Percentiles rank a stretch among this genome's conserved stretches.
These are phyloP conservation scores for Chondrostereum purpureum DNA, from an alignment of 1,284 basidiomycete species.

Conservation along the genomic window DNA sequence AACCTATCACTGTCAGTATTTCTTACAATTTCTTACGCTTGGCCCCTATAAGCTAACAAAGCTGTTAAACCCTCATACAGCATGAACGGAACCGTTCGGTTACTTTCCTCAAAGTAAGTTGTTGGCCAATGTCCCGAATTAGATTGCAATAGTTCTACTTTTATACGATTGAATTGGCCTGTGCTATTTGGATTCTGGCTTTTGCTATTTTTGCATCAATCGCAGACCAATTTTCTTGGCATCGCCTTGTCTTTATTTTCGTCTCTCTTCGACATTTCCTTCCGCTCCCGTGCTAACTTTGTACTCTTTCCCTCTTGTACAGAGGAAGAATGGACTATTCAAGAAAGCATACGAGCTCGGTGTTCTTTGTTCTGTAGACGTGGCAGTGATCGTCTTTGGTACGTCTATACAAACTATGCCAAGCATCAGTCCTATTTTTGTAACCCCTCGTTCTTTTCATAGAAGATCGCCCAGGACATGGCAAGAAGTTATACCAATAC, in stretches of 20 bases:
- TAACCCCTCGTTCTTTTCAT: constrained; percentile 9
- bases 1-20: constrained; percentile 47
- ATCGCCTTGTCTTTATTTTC: constrained; percentile 16
- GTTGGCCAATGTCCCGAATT: too few relatives aligned
- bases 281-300: constrained; percentile 8
- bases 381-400: constrained; percentile 67
- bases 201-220: constrained; percentile 5
- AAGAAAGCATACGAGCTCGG: constrained; percentile 71
- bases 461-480: constrained; percentile 44
- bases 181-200: constrained; percentile 17
- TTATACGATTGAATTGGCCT: constrained; percentile 6
- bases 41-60: background rate
- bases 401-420: constrained; percentile 15
- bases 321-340: constrained; percentile 67
- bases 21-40: background rate
- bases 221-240: background rate
- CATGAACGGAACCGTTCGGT: constrained; percentile 68
- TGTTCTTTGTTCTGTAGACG: constrained; percentile 62
- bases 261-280: constrained; percentile 16
- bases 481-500: constrained; percentile 55
- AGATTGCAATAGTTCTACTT: constrained; percentile 10
- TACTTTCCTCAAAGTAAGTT: constrained; percentile 59
- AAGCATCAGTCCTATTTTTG: too few relatives aligned
- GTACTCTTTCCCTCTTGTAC: constrained; percentile 14
- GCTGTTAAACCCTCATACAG: constrained; percentile 20